Evolutionary conservation across 345 rosid genomes (phyloP).

Genomic region (Garcia nutans): DNA sequence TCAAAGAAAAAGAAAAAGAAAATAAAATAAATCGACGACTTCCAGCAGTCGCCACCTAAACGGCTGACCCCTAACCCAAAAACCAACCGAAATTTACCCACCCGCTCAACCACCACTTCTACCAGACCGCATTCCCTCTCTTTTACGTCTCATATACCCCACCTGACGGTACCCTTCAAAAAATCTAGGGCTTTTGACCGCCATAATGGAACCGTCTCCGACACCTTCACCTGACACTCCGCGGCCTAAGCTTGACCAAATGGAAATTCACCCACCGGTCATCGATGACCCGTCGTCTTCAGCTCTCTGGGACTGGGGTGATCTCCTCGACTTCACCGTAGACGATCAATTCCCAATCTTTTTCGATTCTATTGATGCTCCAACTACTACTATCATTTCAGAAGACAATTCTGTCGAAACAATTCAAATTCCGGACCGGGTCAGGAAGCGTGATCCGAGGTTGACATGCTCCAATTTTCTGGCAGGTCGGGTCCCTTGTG

Average conservation of each 20-base stretch:
- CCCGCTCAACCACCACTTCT: neutral
- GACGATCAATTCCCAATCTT: constrained; percentile 58
- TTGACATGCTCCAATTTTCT: constrained; percentile 75
- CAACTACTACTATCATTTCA: neutral
- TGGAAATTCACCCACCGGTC: constrained; percentile 37
- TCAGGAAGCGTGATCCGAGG: constrained; percentile 92
- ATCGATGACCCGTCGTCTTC: constrained; percentile 46
- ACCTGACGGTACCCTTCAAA: neutral
- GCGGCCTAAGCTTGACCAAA: neutral
- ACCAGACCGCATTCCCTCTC: neutral
- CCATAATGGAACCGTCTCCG: constrained; percentile 16
- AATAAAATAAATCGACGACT: neutral
- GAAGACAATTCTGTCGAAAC: neutral
- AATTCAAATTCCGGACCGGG: constrained; percentile 37
- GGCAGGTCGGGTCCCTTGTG: constrained; percentile 82
- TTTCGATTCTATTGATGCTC: constrained; percentile 33
- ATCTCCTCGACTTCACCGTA: constrained; percentile 68
- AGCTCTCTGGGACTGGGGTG: constrained; percentile 77
- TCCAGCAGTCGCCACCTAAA: neutral
- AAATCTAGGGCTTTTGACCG: neutral
- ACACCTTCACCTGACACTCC: neutral
- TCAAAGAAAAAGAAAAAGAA: too few species aligned
- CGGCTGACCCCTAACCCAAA: neutral
- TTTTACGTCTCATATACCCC: neutral
- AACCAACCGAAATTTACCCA: neutral